Conservation (phyloP, 106 monocot species). For the Apostasia shenzhenica region DNA sequence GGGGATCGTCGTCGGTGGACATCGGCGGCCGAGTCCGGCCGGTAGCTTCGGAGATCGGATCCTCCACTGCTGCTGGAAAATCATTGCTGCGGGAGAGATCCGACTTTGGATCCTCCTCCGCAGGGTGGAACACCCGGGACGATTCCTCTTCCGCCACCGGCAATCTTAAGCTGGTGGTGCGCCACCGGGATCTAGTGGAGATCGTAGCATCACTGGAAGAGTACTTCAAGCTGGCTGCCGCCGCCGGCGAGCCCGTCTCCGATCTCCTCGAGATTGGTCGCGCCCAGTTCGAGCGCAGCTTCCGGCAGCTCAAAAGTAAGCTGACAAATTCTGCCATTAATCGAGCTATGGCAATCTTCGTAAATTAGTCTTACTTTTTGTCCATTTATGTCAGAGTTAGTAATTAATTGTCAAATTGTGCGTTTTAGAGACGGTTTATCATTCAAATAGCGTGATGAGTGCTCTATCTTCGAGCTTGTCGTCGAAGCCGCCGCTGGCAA, state of each 20-base stretch:
- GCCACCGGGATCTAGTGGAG: constrained; percentile 76
- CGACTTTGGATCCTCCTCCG: constrained; percentile 13
- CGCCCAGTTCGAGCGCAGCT: constrained; percentile 78
- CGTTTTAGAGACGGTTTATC: constrained; percentile 86
- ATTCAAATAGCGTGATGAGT: constrained; percentile 80
- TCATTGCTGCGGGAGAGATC: constrained; percentile 17
- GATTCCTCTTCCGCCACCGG: constrained; percentile 14
- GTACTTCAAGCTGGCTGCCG: constrained; percentile 74
- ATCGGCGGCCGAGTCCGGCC: constrained; percentile 10
- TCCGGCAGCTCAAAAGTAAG: constrained; percentile 92
- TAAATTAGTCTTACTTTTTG: constrained; percentile 3
- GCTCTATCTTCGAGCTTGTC: constrained; percentile 77
- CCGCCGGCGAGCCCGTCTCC: constrained; percentile 57
- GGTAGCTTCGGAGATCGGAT: constrained; percentile 42
- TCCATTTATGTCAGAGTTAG: not conserved
- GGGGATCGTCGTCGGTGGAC: constrained; percentile 7
- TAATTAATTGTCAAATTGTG: not conserved
- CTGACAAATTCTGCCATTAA: not conserved
- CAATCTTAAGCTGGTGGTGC: constrained; percentile 50
- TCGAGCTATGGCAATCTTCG: constrained; percentile 10
- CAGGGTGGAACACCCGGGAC: constrained; percentile 13
- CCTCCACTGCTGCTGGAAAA: constrained; percentile 6
- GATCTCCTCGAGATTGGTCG: constrained; percentile 79
- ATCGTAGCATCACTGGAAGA: constrained; percentile 77
- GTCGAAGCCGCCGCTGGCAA: constrained; percentile 87